Conservation (phyloP, 106 monocot species). For the Narthecium ossifragum region DNA sequence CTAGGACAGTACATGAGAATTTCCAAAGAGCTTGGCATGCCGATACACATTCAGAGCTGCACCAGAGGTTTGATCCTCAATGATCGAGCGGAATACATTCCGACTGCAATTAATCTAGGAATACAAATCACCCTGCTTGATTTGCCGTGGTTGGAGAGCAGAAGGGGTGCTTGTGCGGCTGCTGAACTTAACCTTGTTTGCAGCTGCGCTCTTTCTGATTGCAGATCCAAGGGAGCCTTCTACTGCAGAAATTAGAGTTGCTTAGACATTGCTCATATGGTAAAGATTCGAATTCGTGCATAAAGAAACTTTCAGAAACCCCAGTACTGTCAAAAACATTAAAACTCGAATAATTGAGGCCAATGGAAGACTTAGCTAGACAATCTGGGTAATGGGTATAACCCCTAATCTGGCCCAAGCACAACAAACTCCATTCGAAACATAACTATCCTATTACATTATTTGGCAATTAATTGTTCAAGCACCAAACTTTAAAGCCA, state of each 20-base stretch:
- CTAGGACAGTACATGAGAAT: no score
- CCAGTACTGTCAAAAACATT: no score
- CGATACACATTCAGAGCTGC: no score
- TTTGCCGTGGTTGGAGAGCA: not conserved
- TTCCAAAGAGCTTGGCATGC: no score
- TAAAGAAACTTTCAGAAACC: not conserved
- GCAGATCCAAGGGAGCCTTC: slow-evolving; percentile 35
- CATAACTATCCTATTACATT: no score
- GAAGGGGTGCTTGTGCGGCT: not conserved
- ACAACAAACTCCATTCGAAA: not conserved
- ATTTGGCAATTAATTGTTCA: no score
- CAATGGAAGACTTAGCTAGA: not conserved
- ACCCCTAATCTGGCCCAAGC: not conserved
- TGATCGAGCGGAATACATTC: no score
- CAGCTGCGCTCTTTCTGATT: slow-evolving; percentile 11
- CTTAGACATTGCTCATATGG: not conserved
- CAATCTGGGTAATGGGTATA: not conserved
- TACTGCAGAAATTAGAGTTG: slow-evolving; percentile 2
- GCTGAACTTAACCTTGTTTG: slow-evolving; percentile 9
- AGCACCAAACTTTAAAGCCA: no score
- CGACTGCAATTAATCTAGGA: not conserved
- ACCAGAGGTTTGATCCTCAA: no score
- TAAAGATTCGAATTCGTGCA: not conserved
- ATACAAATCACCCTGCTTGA: not conserved
- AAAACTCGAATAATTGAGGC: no score